Evolutionary conservation across 106 monocot genomes (phyloP).

Genomic region (Cymbidium sinense): DNA sequence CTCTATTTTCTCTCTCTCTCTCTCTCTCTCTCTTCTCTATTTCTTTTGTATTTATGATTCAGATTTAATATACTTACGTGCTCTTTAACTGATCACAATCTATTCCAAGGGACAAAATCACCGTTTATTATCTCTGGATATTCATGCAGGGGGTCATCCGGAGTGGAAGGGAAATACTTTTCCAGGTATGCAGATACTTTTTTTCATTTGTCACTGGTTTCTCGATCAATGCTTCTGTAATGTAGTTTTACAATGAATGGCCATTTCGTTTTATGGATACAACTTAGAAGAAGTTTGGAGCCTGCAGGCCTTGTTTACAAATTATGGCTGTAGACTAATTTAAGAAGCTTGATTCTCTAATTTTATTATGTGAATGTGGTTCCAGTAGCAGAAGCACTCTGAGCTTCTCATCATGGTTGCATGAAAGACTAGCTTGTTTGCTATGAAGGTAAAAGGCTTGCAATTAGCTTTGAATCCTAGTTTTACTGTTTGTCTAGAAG

Average conservation of each 20-base stretch:
- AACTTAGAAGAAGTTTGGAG: background rate
- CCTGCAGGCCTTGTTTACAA: background rate
- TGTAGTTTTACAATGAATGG: background rate
- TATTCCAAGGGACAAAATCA: background rate
- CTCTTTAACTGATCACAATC: background rate
- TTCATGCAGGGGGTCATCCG: constrained; percentile 37
- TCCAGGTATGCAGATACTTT: constrained; percentile 42
- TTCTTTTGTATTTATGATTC: background rate
- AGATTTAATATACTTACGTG: background rate
- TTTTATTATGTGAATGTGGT: background rate
- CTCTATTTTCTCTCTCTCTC: too few relatives aligned
- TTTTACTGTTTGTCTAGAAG: too few relatives aligned
- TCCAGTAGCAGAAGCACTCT: background rate
- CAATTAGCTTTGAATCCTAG: too few relatives aligned
- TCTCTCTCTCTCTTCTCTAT: too few relatives aligned
- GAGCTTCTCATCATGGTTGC: background rate
- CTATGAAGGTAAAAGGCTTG: too few relatives aligned
- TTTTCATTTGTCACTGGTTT: background rate
- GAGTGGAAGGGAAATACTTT: constrained; percentile 72
- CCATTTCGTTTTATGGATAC: background rate
- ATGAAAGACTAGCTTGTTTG: too few relatives aligned
- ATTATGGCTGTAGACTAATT: background rate
- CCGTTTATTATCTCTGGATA: background rate
- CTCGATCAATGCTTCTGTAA: background rate
- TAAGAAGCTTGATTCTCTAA: background rate